Evolutionary conservation across 2,329 filamentous ascomycete species (phyloP).

Genomic region (Nigrospora osmanthi): DNA sequence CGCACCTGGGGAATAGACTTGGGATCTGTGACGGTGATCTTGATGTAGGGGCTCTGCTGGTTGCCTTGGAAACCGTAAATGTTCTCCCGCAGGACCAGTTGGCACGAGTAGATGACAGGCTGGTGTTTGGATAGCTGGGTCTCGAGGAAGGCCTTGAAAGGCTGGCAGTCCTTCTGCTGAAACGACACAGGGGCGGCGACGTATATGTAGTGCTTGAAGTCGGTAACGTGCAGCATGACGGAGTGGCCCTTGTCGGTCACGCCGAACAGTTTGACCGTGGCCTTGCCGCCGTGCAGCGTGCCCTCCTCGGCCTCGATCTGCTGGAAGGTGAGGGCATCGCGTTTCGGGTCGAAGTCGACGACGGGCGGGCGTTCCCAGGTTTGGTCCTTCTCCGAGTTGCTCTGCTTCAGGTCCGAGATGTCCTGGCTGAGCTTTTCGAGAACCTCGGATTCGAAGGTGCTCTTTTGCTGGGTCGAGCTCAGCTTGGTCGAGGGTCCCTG

Average conservation of each 20-base stretch:
- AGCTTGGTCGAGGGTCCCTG: constrained; percentile 53
- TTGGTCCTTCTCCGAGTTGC: constrained; percentile 88
- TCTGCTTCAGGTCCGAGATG: constrained; percentile 75
- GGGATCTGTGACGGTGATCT: constrained; percentile 86
- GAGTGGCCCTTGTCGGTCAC: constrained; percentile 81
- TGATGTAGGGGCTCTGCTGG: constrained; percentile 82
- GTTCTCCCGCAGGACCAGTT: constrained; percentile 79
- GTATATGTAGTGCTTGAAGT: constrained; percentile 95
- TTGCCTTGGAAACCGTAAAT: constrained; percentile 95
- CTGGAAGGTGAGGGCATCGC: constrained; percentile 77
- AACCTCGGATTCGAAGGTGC: constrained; percentile 86
- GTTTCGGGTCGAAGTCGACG: constrained; percentile 43
- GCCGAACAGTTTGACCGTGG: constrained; percentile 86
- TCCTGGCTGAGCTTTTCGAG: constrained; percentile 95
- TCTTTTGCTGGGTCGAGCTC: constrained; percentile 75
- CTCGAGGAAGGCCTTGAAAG: constrained; percentile 77
- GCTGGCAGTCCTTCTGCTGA: constrained; percentile 65
- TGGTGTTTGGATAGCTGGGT: constrained; percentile 66
- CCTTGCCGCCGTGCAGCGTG: constrained; percentile 63
- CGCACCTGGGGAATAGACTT: constrained; percentile 75
- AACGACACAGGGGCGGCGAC: constrained; percentile 83
- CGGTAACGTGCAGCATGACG: constrained; percentile 87
- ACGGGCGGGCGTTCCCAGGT: constrained; percentile 67
- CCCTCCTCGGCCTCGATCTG: constrained; percentile 95
- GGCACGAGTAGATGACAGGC: constrained; percentile 69